Base-by-base conservation (phyloP, 345 rosid species). In the Syzygium aromaticum region DNA sequence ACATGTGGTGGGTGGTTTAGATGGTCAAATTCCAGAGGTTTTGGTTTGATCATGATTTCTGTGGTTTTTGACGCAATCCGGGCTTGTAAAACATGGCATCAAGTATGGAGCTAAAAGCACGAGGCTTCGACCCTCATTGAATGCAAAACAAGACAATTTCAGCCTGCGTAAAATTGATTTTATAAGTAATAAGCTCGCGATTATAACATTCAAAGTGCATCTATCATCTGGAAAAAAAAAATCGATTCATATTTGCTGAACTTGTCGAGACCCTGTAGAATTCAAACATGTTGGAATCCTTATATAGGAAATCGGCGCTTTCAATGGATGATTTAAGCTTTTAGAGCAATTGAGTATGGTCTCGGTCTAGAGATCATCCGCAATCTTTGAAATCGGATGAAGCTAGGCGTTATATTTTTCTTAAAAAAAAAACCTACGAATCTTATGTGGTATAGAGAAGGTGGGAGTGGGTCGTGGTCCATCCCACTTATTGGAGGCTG, bases 151-250 rank as follows among this genome's bases (percentile, higher is more conserved):
- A 0, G 22, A 16, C 12, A 3, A 30, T 30, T 64, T 21, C 4
- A 8, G 7, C 59, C 11, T 27, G 0, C 4, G 8, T 54, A 2
- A 54, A 54, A 54, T 19, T 54, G 1, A 17, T 17, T 52, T 52
- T 43, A 52, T 4, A 3, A 16, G 6, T 30, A 16, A 14, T 6
- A 0, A 64, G 1, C 9, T 64, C 3, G 0, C 43, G 16, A 30
- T 64, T 0, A 3, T 30, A 0, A 33, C 7, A 4, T 8, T 67
- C 3, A 3, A 33, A 1, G 10, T 30, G 43, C 13, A 30, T 67
- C 10, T 30, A n/a, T 40, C 43, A 40, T 40, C 3, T 40, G 43
- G 43, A 43, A 43, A 43, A 5, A 43, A 43, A 43, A 43, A 43
- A 5, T 33, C 7, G 7, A 43, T 43, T 43, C 46, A 43, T 43